Percentiles rank a stretch among this genome's conserved stretches.
Evolutionary conservation across 257 asterid species (phyloP).

Genomic region (Osmanthus fragrans): DNA sequence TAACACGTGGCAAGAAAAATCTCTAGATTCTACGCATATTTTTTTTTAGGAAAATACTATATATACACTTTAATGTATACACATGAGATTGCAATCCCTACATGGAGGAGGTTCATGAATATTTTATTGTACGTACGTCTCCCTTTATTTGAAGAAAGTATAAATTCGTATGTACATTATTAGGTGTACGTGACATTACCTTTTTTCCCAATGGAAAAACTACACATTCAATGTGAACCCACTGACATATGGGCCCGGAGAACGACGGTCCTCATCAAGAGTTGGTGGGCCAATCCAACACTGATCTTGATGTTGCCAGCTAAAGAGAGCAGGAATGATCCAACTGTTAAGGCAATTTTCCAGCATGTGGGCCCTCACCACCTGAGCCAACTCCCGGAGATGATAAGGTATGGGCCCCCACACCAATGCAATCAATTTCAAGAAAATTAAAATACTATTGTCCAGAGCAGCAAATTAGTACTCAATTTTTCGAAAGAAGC

Average conservation of each 20-base stretch:
- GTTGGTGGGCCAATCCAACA: conserved; percentile 64
- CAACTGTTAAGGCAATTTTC: conserved; percentile 34
- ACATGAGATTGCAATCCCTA: too few relatives aligned
- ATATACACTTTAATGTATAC: too few relatives aligned
- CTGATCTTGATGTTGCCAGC: conserved; percentile 82
- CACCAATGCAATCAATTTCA: conserved; percentile 37
- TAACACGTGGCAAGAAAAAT: conserved; percentile 28
- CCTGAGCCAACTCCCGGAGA: conserved; percentile 82
- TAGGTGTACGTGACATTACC: too few relatives aligned
- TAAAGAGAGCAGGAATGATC: conserved; percentile 29
- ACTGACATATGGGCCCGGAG: conserved; percentile 48
- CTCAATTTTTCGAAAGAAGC: not conserved
- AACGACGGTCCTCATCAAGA: conserved; percentile 52
- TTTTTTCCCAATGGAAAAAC: conserved; percentile 25
- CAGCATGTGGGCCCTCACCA: conserved; percentile 71
- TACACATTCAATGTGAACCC: conserved; percentile 45
- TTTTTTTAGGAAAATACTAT: too few relatives aligned
- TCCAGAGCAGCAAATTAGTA: not conserved
- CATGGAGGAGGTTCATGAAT: too few relatives aligned
- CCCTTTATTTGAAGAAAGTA: too few relatives aligned
- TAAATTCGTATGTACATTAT: too few relatives aligned
- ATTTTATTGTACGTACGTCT: too few relatives aligned
- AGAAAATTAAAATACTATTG: not conserved
- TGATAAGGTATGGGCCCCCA: conserved; percentile 89
- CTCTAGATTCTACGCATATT: conserved; percentile 24